Percentiles rank a stretch among this genome's conserved stretches.
Evolutionary conservation across 148 eudicot genomes (phyloP).

Genomic region (Silene uniflora): DNA sequence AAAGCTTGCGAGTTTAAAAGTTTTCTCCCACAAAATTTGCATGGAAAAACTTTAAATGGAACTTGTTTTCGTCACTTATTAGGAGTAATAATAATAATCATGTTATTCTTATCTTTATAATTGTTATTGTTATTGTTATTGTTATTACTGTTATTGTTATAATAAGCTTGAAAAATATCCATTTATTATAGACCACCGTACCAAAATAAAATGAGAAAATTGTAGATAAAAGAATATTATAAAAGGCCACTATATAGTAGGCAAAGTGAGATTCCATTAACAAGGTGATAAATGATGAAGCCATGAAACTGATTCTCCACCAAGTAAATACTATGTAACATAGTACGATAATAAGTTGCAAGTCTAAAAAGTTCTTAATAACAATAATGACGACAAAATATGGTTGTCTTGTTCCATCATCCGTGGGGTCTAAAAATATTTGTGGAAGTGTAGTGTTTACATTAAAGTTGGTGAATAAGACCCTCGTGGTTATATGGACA

Average conservation of each 20-base stretch:
- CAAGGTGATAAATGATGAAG: no score
- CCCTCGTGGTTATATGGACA: not conserved
- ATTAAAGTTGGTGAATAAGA: not conserved
- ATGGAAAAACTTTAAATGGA: conserved; percentile 36
- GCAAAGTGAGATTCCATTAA: not conserved
- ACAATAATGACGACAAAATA: conserved; percentile 12
- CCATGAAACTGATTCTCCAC: no score
- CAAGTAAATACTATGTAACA: no score
- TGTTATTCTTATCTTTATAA: not conserved
- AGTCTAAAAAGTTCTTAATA: conserved; percentile 10
- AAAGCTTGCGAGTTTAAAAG: conserved; percentile 52
- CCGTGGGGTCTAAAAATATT: conserved; percentile 18
- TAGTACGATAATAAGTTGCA: no score
- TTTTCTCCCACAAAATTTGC: conserved; percentile 49
- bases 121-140: not conserved
- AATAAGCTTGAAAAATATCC: not conserved
- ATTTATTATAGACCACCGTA: not conserved
- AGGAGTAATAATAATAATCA: not conserved
- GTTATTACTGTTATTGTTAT: not conserved
- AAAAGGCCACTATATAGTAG: not conserved
- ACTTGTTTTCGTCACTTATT: conserved; percentile 1
- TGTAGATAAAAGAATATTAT: no score
- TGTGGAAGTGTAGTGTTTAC: not conserved
- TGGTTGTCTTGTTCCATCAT: conserved; percentile 11
- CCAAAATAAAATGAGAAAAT: no score